Evolutionary conservation across 2,329 filamentous ascomycete genomes (phyloP).

Genomic region (Stromatinia cepivora): DNA sequence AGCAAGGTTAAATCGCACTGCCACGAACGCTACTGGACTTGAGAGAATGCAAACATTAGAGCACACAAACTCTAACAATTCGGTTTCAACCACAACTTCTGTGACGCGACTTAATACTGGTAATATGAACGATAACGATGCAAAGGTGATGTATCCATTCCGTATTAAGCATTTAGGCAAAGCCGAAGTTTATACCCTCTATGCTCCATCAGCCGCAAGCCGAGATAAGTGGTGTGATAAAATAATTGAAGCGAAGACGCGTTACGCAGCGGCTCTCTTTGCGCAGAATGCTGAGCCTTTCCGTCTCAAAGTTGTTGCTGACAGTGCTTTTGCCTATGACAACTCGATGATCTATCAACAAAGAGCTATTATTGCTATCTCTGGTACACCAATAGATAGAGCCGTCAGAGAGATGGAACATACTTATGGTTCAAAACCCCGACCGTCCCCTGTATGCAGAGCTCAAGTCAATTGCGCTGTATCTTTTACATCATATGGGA

Average conservation of each 20-base stretch:
- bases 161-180: conserved; percentile 93
- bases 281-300: conserved; percentile 96
- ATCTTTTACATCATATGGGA: conserved; percentile 80
- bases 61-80: conserved; percentile 68
- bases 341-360: conserved; percentile 47
- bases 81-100: conserved; percentile 53
- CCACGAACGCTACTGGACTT: conserved; percentile 38
- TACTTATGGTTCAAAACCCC: conserved; percentile 67
- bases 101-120: conserved; percentile 49
- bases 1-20: conserved; percentile 48
- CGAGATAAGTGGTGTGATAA: conserved; percentile 89
- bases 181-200: conserved; percentile 82
- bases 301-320: conserved; percentile 84
- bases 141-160: conserved; percentile 76
- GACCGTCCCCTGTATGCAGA: conserved; percentile 76
- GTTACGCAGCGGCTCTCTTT: conserved; percentile 83
- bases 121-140: conserved; percentile 49
- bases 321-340: conserved; percentile 86
- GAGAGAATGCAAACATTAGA: conserved; percentile 57
- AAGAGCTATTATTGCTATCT: conserved; percentile 73
- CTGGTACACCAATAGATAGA: conserved; percentile 86
- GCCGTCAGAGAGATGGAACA: conserved; percentile 87
- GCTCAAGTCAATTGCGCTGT: conserved; percentile 91
- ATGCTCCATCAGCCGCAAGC: conserved; percentile 72
- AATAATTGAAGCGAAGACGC: conserved; percentile 92